Conservation (phyloP, 441 rosid species). For the Euphorbia celastroides region DNA sequence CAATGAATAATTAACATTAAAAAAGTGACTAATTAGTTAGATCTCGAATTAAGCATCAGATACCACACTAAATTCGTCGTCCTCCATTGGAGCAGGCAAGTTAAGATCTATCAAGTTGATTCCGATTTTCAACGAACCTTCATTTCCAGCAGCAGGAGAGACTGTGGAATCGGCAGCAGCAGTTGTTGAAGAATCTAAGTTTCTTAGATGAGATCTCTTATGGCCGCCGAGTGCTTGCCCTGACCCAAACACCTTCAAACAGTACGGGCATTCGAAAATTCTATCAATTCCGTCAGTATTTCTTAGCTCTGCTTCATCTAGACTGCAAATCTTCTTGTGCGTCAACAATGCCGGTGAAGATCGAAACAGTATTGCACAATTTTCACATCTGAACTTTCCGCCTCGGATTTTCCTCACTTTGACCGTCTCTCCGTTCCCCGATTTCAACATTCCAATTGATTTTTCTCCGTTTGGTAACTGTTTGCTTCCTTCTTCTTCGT, state of each 20-base stretch:
- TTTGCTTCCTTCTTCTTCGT: conserved; percentile 2
- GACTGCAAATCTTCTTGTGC: conserved; percentile 36
- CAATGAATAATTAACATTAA: conserved; percentile 12
- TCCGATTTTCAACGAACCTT: conserved; percentile 23
- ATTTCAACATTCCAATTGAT: conserved; percentile 18
- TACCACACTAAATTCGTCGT: conserved; percentile 45
- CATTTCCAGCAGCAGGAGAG: conserved; percentile 3
- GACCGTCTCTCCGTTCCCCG: conserved; percentile 20
- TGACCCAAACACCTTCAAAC: conserved; percentile 56
- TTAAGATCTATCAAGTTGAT: conserved; percentile 60
- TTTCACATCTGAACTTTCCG: conserved; percentile 41
- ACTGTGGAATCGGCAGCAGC: not conserved
- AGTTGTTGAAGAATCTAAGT: conserved; percentile 9
- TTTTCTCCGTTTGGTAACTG: conserved; percentile 16
- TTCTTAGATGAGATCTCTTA: conserved; percentile 59
- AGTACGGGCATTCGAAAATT: conserved; percentile 55
- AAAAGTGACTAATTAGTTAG: conserved; percentile 2
- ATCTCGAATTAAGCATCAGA: conserved; percentile 40
- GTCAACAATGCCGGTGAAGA: conserved; percentile 43
- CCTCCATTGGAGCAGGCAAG: conserved; percentile 53
- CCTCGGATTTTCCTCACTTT: conserved; percentile 24
- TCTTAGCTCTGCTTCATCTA: conserved; percentile 23
- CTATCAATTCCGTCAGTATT: conserved; percentile 25
- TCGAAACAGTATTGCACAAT: conserved; percentile 48
- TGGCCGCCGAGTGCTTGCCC: conserved; percentile 96